Evolutionary conservation across 257 asterid genomes (phyloP), one percentile per base, ranked within the genome.

Genomic region (Apocynum venetum): DNA sequence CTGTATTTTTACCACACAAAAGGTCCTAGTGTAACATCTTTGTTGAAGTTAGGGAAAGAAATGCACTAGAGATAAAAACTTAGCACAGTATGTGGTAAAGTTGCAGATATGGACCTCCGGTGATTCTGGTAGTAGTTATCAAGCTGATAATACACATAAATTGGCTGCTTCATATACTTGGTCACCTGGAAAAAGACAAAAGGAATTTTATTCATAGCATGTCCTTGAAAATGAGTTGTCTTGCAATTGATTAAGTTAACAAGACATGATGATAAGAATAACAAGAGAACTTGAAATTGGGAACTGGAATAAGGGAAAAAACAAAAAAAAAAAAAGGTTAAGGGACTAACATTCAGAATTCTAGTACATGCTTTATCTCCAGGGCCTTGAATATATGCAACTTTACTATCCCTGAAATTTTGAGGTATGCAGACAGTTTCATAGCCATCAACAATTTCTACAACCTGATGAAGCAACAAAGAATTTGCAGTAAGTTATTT

Each of bases 111-210:
- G 61, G 70, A 94, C 98, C 99, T 91, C 77, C 92, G 89, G 61
- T 88, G 92, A 80, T 88, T 88, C 78, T 88, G 92, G 88, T 86
- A 88, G 77, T 73, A 88, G 78, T 88, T 89, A 85, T 87, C 93
- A 25, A 89, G 86, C 82, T 89, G 90, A 83, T 89, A 89, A 78
- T 89, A 89, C 77, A 89, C 91, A 82, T 76, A 86, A 78, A 89
- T 82, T 60, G 93, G 93, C 17, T 70, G 74, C 74, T 79, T 84
- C 93, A 89, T 89, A 31, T 35, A 48, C 83, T 87, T 87, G 13
- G 82, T 73, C 64, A 88, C 87, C 92, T 88, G 85, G 71, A 60
- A 64, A 56, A 49, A 56, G 72, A n/a, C 14, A 63, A 12, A 14
- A 25, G 51, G 55, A 40, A 19, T 19, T 60, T 1, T 53, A 76